Conservation (phyloP, 768 basidiomycete genomes). For the Naganishia friedmannii region DNA sequence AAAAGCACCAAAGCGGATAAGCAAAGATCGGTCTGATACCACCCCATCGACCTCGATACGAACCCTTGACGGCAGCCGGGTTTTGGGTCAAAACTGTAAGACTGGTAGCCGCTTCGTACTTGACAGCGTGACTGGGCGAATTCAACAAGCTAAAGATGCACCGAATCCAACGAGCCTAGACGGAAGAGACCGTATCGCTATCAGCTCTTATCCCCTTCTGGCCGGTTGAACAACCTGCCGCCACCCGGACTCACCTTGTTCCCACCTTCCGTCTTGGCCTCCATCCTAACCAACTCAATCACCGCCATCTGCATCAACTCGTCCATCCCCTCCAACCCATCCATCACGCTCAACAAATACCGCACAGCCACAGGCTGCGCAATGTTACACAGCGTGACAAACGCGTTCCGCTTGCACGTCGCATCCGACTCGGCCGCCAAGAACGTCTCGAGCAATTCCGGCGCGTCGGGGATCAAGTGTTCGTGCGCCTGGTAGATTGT, state of each 20-base stretch:
- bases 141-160: conserved; percentile 88
- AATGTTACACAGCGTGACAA: conserved; percentile 77
- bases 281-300: conserved; percentile 86
- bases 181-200: neutral
- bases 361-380: conserved; percentile 88
- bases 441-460: conserved; percentile 94
- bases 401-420: conserved; percentile 94
- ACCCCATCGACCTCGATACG: conserved; percentile 21
- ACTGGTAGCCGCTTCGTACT: conserved; percentile 94
- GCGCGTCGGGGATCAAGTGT: conserved; percentile 89
- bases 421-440: conserved; percentile 91
- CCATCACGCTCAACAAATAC: conserved; percentile 80
- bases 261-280: conserved; percentile 78
- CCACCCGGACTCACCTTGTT: conserved; percentile 65
- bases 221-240: neutral
- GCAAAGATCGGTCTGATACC: no score
- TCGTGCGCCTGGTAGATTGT: conserved; percentile 93
- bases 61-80: conserved; percentile 91
- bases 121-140: conserved; percentile 84
- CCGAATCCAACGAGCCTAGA: conserved; percentile 85
- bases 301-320: conserved; percentile 93
- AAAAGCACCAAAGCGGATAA: conserved; percentile 25
- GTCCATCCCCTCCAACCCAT: conserved; percentile 75
- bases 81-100: conserved; percentile 92
- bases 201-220: neutral